Conservation (phyloP, 257 asterid species). For the Prunella vulgaris region DNA sequence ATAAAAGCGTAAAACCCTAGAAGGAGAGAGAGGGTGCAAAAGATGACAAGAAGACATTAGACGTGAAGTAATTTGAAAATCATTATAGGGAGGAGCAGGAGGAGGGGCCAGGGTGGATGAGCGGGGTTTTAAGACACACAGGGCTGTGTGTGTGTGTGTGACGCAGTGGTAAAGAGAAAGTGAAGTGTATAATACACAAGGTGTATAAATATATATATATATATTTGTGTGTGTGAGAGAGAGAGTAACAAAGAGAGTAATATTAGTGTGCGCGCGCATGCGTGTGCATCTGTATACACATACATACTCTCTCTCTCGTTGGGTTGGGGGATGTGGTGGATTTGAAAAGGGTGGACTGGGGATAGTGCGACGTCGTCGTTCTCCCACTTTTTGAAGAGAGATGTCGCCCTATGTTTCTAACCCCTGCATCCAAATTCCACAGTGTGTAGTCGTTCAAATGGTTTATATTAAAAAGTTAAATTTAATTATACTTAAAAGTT, state of each 20-base stretch:
- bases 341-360: not conserved
- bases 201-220: not conserved
- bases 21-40: conserved; percentile 23
- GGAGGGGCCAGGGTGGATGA: conserved; percentile 8
- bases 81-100: conserved; percentile 8
- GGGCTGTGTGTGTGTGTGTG: conserved; percentile 2
- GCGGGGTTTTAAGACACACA: conserved; percentile 2
- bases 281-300: conserved; percentile 16
- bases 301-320: not conserved
- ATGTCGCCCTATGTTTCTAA: too few species aligned
- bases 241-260: not conserved
- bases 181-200: not conserved
- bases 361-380: too few species aligned
- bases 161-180: conserved; percentile 22
- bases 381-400: too few species aligned
- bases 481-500: too few species aligned
- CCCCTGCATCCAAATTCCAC: too few species aligned
- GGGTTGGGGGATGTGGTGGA: not conserved
- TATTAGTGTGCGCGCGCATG: conserved; percentile 8
- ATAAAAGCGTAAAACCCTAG: conserved; percentile 33
- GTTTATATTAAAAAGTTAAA: too few species aligned
- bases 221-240: not conserved
- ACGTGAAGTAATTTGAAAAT: conserved; percentile 18
- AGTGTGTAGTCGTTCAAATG: too few species aligned
- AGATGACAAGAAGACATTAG: conserved; percentile 16